Conservation (phyloP, 2,329 filamentous ascomycete species). For the Fusarium sp. region DNA sequence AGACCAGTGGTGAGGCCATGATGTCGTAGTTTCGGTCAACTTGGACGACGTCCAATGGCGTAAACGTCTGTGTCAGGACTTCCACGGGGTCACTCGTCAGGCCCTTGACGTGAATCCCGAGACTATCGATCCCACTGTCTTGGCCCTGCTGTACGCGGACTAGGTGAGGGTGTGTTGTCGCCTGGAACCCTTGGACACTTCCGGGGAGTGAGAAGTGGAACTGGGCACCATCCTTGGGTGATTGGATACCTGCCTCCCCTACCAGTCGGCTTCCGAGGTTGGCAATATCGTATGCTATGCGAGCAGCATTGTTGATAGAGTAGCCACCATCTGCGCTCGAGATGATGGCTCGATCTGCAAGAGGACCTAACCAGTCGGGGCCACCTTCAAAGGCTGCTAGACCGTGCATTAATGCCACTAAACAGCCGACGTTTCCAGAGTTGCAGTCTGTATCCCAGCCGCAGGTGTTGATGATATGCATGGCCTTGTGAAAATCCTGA, state of each 20-base stretch:
- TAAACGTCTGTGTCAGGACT: constrained; percentile 3
- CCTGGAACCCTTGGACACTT: constrained; percentile 3
- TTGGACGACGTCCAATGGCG: not conserved
- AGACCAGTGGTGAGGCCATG: constrained; percentile 4
- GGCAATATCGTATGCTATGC: not conserved
- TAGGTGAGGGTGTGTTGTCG: not conserved
- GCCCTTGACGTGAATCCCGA: not conserved
- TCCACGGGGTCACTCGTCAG: not conserved
- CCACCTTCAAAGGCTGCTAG: not conserved
- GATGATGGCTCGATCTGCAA: constrained; percentile 9
- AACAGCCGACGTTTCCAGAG: not conserved
- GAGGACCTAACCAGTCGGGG: constrained; percentile 11
- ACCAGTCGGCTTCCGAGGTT: not conserved
- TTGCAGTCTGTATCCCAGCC: constrained; percentile 6
- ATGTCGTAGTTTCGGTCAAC: constrained; percentile 7
- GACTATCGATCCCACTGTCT: not conserved
- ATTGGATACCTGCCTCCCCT: not conserved
- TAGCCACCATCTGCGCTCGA: constrained; percentile 11
- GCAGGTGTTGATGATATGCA: constrained; percentile 6
- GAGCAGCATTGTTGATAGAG: constrained; percentile 8
- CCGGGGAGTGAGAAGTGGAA: constrained; percentile 6
- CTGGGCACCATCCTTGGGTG: constrained; percentile 3
- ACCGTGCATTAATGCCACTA: not conserved
- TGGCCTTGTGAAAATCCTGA: not conserved
- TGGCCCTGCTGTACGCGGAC: not conserved